These are phyloP conservation scores for Coccomyxa subellipsoidea DNA, from an alignment of 163 green algal genomes.

Conservation along the genomic window DNA sequence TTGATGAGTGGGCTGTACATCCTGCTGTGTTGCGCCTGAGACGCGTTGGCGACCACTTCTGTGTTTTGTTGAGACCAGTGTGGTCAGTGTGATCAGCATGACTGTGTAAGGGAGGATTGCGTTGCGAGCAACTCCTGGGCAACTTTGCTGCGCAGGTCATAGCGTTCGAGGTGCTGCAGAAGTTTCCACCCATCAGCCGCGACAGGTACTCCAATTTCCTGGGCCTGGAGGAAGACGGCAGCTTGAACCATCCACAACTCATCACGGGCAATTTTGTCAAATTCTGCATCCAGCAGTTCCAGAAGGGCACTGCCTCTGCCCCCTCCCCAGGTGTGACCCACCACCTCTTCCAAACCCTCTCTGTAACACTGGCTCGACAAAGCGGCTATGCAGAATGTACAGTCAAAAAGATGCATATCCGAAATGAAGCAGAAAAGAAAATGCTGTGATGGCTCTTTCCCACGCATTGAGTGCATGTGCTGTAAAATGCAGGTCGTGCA, in stretches of 20 bases:
- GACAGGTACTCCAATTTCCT: not conserved
- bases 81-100: no score
- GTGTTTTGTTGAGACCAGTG: no score
- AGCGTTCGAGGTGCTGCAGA: not conserved
- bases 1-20: no score
- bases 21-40: no score
- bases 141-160: not conserved
- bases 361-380: no score
- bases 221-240: not conserved
- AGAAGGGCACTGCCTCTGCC: not conserved
- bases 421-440: no score
- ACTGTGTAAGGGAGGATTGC: no score
- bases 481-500: not conserved
- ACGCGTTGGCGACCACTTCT: no score
- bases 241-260: not conserved
- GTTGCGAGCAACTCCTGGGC: no score
- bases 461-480: not conserved
- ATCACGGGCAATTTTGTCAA: not conserved
- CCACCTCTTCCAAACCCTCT: no score
- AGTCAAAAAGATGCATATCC: not conserved
- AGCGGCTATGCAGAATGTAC: not conserved
- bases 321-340: not conserved
- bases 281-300: not conserved
- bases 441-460: no score
- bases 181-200: not conserved